Evolutionary conservation across 2,329 filamentous ascomycete genomes (phyloP).

Genomic region (Coniochaeta sp.): DNA sequence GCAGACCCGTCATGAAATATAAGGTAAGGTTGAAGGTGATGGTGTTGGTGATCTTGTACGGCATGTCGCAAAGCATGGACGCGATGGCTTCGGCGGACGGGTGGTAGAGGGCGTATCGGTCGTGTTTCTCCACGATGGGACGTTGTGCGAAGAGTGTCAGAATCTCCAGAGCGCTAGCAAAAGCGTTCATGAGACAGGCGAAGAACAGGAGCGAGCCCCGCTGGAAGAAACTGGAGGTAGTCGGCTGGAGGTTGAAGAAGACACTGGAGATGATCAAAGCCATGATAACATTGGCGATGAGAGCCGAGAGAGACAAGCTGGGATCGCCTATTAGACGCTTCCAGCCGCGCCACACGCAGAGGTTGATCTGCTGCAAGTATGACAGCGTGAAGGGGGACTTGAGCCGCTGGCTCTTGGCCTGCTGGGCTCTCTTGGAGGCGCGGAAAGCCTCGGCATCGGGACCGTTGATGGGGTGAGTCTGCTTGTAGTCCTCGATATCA

Average conservation of each 20-base stretch:
- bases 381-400: conserved; percentile 81
- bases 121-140: conserved; percentile 86
- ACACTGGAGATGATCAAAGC: conserved; percentile 72
- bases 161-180: conserved; percentile 75
- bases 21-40: conserved; percentile 72
- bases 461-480: conserved; percentile 43
- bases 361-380: conserved; percentile 63
- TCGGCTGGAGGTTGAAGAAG: conserved; percentile 66
- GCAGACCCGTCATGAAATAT: conserved; percentile 83
- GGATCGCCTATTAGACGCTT: conserved; percentile 71
- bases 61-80: conserved; percentile 80
- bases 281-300: conserved; percentile 68
- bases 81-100: conserved; percentile 82
- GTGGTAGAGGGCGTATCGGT: conserved; percentile 81
- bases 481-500: conserved; percentile 51
- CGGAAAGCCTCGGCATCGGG: conserved; percentile 52
- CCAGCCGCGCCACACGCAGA: conserved; percentile 79
- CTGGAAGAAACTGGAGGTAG: conserved; percentile 68
- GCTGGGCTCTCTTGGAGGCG: conserved; percentile 44
- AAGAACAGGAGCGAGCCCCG: conserved; percentile 82
- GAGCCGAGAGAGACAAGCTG: conserved; percentile 60
- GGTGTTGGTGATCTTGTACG: conserved; percentile 70
- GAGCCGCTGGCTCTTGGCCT: conserved; percentile 51
- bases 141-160: conserved; percentile 81
- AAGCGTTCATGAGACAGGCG: conserved; percentile 79